These are phyloP conservation scores for Nothomitra cinnamomea DNA, from an alignment of 2,329 filamentous ascomycete genomes.

Conservation along the genomic window DNA sequence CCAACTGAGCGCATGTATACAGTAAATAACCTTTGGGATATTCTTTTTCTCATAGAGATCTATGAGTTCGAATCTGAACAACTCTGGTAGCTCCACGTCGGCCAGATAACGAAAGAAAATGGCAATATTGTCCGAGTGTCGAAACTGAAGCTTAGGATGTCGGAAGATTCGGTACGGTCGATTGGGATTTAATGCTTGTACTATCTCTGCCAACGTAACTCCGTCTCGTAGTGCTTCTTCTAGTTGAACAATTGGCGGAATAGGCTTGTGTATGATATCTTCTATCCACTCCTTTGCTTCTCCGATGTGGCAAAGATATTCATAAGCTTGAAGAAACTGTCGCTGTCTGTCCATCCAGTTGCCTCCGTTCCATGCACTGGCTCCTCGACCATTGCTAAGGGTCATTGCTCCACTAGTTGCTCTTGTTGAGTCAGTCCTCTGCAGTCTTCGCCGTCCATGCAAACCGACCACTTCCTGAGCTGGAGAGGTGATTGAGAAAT, in stretches of 20 bases:
- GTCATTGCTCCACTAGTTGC: constrained; percentile 32
- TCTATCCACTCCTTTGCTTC: constrained; percentile 99
- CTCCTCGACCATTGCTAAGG: constrained; percentile 30
- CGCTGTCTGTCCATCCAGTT: constrained; percentile 99
- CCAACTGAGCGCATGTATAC: constrained; percentile 94
- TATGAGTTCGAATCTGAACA: constrained; percentile 93
- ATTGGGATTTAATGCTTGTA: constrained; percentile 71
- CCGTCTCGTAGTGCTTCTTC: constrained; percentile 87
- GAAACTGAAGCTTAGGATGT: constrained; percentile 69
- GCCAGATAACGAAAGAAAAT: constrained; percentile 89
- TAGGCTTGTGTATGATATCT: constrained; percentile 64
- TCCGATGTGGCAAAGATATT: constrained; percentile 96
- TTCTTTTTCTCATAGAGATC: constrained; percentile 99
- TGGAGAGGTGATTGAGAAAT: constrained; percentile 61
- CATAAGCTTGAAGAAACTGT: constrained; percentile 90
- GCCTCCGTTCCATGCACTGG: constrained; percentile 59
- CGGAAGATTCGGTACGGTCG: constrained; percentile 69
- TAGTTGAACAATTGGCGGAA: constrained; percentile 83
- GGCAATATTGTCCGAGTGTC: constrained; percentile 95
- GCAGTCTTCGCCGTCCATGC: constrained; percentile 66
- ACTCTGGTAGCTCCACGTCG: constrained; percentile 78
- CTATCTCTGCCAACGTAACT: constrained; percentile 84
- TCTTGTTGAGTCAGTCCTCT: constrained; percentile 43
- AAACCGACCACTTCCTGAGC: constrained; percentile 79
- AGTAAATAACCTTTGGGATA: constrained; percentile 97